These are phyloP conservation scores for Chaetomiaceae sp. DNA, from an alignment of 2,329 filamentous ascomycete species.

Conservation along the genomic window DNA sequence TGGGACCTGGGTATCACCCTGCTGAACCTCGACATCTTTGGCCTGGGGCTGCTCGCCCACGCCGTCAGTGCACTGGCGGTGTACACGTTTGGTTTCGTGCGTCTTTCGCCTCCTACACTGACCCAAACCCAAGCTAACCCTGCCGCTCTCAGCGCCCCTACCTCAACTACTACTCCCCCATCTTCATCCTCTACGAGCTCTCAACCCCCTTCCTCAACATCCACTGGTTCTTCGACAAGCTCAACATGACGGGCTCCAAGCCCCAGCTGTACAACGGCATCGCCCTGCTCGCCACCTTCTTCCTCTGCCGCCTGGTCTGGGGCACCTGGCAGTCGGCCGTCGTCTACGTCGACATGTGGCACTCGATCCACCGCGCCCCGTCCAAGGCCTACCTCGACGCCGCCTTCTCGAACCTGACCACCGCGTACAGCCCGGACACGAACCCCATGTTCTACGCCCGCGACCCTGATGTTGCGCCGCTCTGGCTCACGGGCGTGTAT, in stretches of 20 bases:
- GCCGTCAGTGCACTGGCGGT: constrained; percentile 69
- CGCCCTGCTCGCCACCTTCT: constrained; percentile 67
- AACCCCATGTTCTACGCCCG: constrained; percentile 49
- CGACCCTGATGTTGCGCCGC: constrained; percentile 51
- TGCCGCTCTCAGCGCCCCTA: constrained; percentile 62
- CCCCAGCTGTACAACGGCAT: constrained; percentile 76
- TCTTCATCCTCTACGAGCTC: constrained; percentile 84
- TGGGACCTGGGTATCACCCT: constrained; percentile 74
- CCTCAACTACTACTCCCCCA: constrained; percentile 74
- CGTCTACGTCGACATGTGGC: constrained; percentile 67
- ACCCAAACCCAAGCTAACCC: neutral
- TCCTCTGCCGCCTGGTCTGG: constrained; percentile 71
- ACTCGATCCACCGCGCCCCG: constrained; percentile 46
- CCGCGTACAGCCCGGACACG: constrained; percentile 35
- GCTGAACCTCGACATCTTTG: constrained; percentile 66
- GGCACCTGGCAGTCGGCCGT: constrained; percentile 67
- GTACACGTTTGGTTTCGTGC: constrained; percentile 74
- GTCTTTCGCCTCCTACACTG: constrained; percentile 32
- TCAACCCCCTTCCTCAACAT: constrained; percentile 82
- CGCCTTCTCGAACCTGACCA: constrained; percentile 31
- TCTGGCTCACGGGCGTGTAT: constrained; percentile 67
- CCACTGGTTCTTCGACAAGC: constrained; percentile 90
- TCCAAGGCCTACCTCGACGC: constrained; percentile 31
- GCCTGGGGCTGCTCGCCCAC: constrained; percentile 71
- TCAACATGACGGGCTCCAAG: constrained; percentile 70